Evolutionary conservation across 2,329 filamentous ascomycete species (phyloP).

Genomic region (Ophiostoma sp.): DNA sequence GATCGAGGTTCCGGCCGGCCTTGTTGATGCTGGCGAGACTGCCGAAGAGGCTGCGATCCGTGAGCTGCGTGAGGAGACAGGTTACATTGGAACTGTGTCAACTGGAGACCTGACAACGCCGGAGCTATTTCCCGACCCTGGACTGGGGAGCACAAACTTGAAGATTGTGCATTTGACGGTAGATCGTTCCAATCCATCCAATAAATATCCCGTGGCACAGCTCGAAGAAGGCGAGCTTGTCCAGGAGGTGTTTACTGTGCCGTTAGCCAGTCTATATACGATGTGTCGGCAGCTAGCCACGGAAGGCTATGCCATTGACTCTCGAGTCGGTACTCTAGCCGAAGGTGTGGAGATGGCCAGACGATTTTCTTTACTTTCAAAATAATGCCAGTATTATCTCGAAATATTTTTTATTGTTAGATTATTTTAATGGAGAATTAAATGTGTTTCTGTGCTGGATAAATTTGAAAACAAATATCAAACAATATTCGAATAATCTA

Average conservation of each 20-base stretch:
- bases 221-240: slow-evolving; percentile 80
- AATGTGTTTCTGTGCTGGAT: too few species aligned
- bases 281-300: slow-evolving; percentile 62
- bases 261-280: slow-evolving; percentile 57
- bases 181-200: slow-evolving; percentile 63
- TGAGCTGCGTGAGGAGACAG: slow-evolving; percentile 63
- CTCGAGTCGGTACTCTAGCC: slow-evolving; percentile 68
- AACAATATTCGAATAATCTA: too few species aligned
- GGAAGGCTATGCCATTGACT: slow-evolving; percentile 73
- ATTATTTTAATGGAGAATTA: too few species aligned
- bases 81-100: slow-evolving; percentile 48
- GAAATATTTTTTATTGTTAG: too few species aligned
- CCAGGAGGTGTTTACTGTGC: slow-evolving; percentile 63
- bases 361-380: slow-evolving; percentile 34
- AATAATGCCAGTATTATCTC: neutral
- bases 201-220: slow-evolving; percentile 62
- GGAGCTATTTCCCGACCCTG: slow-evolving; percentile 44
- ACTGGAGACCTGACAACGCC: neutral
- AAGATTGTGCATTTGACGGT: slow-evolving; percentile 68
- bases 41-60: slow-evolving; percentile 57
- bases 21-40: slow-evolving; percentile 58
- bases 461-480: too few species aligned
- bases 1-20: slow-evolving; percentile 61
- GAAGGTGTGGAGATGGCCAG: slow-evolving; percentile 72
- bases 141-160: slow-evolving; percentile 62